Base-by-base conservation (phyloP, 2,329 filamentous ascomycete species). In the Coniochaeta sp. region DNA sequence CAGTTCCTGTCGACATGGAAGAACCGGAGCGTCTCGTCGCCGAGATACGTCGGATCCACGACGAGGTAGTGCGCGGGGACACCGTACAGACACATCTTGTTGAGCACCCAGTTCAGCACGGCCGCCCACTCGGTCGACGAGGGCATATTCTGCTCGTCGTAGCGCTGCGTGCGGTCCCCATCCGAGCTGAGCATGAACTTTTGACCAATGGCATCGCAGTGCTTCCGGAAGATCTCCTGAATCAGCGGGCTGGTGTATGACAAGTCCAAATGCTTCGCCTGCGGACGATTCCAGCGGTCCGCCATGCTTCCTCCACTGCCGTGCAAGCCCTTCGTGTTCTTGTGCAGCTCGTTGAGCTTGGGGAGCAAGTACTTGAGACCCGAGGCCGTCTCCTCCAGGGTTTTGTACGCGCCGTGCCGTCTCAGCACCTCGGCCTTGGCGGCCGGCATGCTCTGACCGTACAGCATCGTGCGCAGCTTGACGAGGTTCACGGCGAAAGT, bases 1-100 rank as follows among this genome's bases (percentile, higher is more conserved):
- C 71, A 74, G 48, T 61, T 63, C 5, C 55, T 33, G 51, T 74
- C 71, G 26, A 73, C 61, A 45, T 65, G 51, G 54, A 74, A 73
- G 55, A 70, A 67, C 1, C 69, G 60, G 0, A 74, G 40, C 0
- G 55, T 55, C 52, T 74, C 70, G n/a, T 2, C 4, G 0, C 63
- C 65, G 0, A 73, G 55, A 51, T 60, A 57, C 0, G 54, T 53
- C 0, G 66, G 59, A 18, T 73, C 69, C 0, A 64, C 51, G 8
- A 72, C 52, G 10, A 72, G 53, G 49, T 69, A 70, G 33, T 68
- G 66, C 7, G 52, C 40, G n/a, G 55, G 55, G 3, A 57, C 40
- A 8, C 47, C 22, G 18, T 14, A 24, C 7, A 57, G 50, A 24
- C 49, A 42, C 8, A 55, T 14, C 26, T 51, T 52, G 46, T 55